Evolutionary conservation across 805 yeast species (phyloP).

Genomic region (Candida sakaeoensis): DNA sequence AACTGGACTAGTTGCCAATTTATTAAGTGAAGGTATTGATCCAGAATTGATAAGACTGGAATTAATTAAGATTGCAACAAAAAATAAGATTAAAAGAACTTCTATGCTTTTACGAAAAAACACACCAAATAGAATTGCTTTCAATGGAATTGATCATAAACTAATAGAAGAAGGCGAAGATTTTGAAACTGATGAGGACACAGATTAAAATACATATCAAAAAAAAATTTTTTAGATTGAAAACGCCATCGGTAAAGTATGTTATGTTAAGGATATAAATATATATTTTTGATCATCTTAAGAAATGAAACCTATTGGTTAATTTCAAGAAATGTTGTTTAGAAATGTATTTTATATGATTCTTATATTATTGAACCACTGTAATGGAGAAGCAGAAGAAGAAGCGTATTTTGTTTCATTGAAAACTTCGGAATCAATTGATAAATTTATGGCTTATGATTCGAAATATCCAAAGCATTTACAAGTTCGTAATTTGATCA

Average conservation of each 20-base stretch:
- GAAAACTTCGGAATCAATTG: slow-evolving; percentile 46
- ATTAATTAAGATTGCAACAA: slow-evolving; percentile 44
- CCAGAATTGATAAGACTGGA: slow-evolving; percentile 39
- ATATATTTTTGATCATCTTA: not conserved
- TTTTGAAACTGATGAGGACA: slow-evolving; percentile 5
- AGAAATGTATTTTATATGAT: not conserved
- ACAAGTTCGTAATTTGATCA: slow-evolving; percentile 46
- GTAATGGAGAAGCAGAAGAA: slow-evolving; percentile 1
- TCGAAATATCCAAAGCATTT: slow-evolving; percentile 29
- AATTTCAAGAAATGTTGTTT: not conserved
- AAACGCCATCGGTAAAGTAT: not conserved
- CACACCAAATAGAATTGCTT: slow-evolving; percentile 59
- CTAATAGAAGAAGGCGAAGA: slow-evolving; percentile 4
- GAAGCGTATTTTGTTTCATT: slow-evolving; percentile 47
- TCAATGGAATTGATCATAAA: slow-evolving; percentile 21
- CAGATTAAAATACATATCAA: not conserved
- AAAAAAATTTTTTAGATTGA: not conserved
- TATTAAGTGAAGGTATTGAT: slow-evolving; percentile 49
- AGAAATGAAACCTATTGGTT: not conserved
- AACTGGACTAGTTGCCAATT: slow-evolving; percentile 57
- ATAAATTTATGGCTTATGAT: slow-evolving; percentile 46
- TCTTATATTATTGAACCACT: not conserved
- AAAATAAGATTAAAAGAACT: slow-evolving; percentile 43
- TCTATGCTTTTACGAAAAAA: slow-evolving; percentile 44
- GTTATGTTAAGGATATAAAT: slow-evolving; percentile 2